phyloP scores from a whole-genome alignment of 2,329 filamentous ascomycete species.

The Fusarium subglutinans region DNA sequence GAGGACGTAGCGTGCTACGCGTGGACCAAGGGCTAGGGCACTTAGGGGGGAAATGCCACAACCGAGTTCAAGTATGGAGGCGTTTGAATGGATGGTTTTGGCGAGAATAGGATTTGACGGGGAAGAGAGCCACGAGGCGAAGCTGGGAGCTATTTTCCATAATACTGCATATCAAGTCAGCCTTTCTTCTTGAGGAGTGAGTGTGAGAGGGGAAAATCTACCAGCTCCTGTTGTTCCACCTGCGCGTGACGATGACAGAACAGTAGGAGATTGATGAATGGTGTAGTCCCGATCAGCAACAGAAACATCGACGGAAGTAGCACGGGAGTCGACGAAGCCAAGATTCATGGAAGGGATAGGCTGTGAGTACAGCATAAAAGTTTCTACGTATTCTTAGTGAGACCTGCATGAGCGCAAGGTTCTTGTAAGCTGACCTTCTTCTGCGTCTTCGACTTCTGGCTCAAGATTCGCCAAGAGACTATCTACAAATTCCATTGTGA shows the following conservation, averaged over 20 bases:
- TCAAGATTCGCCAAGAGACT: constrained; percentile 49
- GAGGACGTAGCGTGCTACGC: constrained; percentile 73
- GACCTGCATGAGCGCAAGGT: background rate
- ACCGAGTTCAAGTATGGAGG: constrained; percentile 82
- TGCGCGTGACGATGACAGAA: constrained; percentile 79
- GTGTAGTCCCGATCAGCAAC: constrained; percentile 76
- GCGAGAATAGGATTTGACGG: constrained; percentile 70
- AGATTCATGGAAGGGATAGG: constrained; percentile 78
- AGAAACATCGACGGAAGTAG: constrained; percentile 70
- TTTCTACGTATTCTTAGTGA: constrained; percentile 66
- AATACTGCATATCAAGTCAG: constrained; percentile 65
- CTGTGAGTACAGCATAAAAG: constrained; percentile 86
- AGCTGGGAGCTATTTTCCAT: constrained; percentile 88
- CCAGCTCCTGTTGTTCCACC: constrained; percentile 66
- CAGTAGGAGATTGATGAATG: constrained; percentile 83
- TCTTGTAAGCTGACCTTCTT: constrained; percentile 53
- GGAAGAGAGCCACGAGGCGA: constrained; percentile 81
- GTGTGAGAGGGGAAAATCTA: constrained; percentile 38
- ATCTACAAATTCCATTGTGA: constrained; percentile 27
- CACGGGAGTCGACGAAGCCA: constrained; percentile 82
- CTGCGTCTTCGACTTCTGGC: constrained; percentile 57
- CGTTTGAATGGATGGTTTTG: constrained; percentile 57
- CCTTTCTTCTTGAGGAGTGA: constrained; percentile 2
- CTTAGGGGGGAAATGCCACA: constrained; percentile 87
- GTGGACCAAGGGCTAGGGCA: constrained; percentile 72